Evolutionary conservation across 2,329 filamentous ascomycete species (phyloP).

Genomic region (Cladophialophora bantiana): DNA sequence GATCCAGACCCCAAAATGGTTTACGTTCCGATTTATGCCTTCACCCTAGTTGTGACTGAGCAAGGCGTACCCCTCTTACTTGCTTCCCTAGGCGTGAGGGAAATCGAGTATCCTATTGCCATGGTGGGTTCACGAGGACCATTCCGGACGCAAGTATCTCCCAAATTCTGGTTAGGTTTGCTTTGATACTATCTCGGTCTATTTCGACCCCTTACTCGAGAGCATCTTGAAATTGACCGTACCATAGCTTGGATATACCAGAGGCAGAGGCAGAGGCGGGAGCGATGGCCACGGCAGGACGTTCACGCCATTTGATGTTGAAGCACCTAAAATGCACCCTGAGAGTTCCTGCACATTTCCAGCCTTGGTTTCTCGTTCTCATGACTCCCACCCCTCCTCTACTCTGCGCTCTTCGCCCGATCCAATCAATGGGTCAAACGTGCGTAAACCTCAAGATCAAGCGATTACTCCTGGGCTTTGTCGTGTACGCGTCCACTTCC

Average conservation of each 20-base stretch:
- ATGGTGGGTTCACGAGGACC: background rate
- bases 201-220: background rate
- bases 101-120: background rate
- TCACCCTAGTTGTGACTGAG: background rate
- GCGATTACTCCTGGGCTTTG: conserved; percentile 64
- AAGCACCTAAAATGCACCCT: background rate
- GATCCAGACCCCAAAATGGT: background rate
- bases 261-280: background rate
- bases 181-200: background rate
- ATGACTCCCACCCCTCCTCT: background rate
- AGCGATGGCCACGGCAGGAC: background rate
- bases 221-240: background rate
- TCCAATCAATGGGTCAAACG: conserved; percentile 9
- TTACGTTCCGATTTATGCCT: background rate
- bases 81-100: background rate
- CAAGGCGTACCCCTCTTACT: background rate
- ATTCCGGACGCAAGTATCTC: background rate
- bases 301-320: background rate
- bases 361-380: background rate
- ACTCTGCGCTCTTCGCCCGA: background rate
- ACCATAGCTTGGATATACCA: background rate
- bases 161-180: background rate
- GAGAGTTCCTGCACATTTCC: background rate
- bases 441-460: conserved; percentile 64
- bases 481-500: conserved; percentile 70